phyloP scores from a whole-genome alignment of 2,329 filamentous ascomycete species.

The Alternaria arbusti region DNA sequence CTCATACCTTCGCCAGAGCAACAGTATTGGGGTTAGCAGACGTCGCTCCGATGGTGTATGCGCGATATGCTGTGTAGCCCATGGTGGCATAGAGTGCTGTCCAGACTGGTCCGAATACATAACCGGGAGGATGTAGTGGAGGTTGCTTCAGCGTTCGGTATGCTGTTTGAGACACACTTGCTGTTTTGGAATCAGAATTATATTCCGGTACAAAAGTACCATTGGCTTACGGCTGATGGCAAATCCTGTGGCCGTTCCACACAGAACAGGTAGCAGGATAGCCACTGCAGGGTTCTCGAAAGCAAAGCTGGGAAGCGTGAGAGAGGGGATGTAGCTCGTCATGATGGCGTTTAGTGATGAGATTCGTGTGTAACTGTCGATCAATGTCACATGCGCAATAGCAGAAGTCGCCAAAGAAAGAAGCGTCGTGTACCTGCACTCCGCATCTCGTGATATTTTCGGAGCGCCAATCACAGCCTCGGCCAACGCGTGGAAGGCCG shows the following conservation, averaged over 20 bases:
- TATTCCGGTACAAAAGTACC: background rate
- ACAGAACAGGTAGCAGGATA: slow-evolving; percentile 74
- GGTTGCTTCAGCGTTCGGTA: slow-evolving; percentile 73
- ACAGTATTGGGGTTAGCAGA: slow-evolving; percentile 59
- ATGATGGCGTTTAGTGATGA: slow-evolving; percentile 58
- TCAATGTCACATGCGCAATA: background rate
- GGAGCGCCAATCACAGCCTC: slow-evolving; percentile 24
- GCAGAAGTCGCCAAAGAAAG: background rate
- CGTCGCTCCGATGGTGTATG: slow-evolving; percentile 67
- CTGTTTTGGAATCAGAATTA: slow-evolving; percentile 8
- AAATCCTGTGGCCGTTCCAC: slow-evolving; percentile 77
- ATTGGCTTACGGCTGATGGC: slow-evolving; percentile 66
- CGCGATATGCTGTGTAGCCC: slow-evolving; percentile 88
- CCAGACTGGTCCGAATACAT: slow-evolving; percentile 66
- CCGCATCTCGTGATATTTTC: slow-evolving; percentile 13
- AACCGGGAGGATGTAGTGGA: slow-evolving; percentile 62
- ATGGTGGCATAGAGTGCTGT: slow-evolving; percentile 70
- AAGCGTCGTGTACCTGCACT: slow-evolving; percentile 3
- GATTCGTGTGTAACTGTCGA: background rate
- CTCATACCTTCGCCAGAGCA: slow-evolving; percentile 61
- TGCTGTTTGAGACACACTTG: slow-evolving; percentile 57
- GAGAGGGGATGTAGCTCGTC: slow-evolving; percentile 79
- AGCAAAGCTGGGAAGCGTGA: slow-evolving; percentile 74
- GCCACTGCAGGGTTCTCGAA: slow-evolving; percentile 76
- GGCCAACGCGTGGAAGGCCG: slow-evolving; percentile 18